Base-by-base conservation (phyloP, 768 basidiomycete species). In the Tremella yokohamensis region DNA sequence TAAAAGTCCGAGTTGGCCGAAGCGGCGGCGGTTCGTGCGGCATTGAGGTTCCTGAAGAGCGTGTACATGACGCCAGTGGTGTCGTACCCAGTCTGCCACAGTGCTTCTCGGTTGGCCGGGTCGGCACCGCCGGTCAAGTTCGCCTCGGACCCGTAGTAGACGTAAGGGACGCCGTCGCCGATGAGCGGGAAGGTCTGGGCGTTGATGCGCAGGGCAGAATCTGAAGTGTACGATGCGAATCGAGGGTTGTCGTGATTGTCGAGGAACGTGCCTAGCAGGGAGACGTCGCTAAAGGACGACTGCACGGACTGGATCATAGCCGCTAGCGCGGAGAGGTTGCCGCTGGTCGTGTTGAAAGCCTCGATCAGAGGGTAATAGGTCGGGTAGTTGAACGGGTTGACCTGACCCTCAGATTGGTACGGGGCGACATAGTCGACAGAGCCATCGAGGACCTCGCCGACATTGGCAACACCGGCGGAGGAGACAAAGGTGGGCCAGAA, bases 401-500 rank as follows among this genome's bases (percentile, higher is more conserved):
- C 60, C 25, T 64, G 56, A 1, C 61, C 67, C 11, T 66, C 62
- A n/a, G 59, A 67, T 53, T 77, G 76, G 55, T 76, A 77, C 2
- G 50, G 42, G 1, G 58, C 65, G 34, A 73, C 68, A 54, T 77
- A 77, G n/a, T 59, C 40, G 16, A 73, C 24, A 67, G 65, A 63
- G 22, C 70, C 68, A 34, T 73, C 64, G 15, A 75, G 59, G 44
- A 92, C 86, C 77, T 91, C 89, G 40, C 90, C 90, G 54, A 90
- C 86, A 68, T 87, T 90, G 78, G 87, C 90, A 9, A 90, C 86
- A 12, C 85, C 88, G 0, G 88, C 87, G n/a, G 83, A 83, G 45
- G 75, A 78, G 65, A 84, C 85, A 69, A 92, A 90, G 6, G 68
- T 68, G 1, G 87, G 84, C 89, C 88, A 91, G 74, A 92, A 93